A percentile compares a stretch with the other conserved stretches of the same genome.
phyloP scores from a whole-genome alignment of 768 basidiomycete genomes.

The Tephrocybe sp. region DNA sequence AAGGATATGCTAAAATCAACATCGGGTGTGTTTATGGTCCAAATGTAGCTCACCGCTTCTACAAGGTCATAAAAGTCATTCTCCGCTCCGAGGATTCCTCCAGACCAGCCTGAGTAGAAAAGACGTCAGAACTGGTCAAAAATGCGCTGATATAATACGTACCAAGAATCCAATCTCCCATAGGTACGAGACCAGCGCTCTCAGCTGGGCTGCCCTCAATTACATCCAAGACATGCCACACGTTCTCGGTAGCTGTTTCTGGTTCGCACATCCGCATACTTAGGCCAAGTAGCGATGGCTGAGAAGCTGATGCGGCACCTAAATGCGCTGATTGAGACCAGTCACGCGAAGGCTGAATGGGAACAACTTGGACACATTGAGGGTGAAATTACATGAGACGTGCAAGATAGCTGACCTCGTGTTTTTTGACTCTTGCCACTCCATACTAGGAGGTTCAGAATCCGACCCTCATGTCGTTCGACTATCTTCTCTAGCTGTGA shows the following conservation, averaged over 20 bases:
- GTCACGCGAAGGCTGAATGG: constrained; percentile 78
- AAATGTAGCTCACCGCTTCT: constrained; percentile 65
- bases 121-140: constrained; percentile 26
- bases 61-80: constrained; percentile 97
- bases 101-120: constrained; percentile 88
- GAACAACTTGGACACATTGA: constrained; percentile 58
- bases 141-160: constrained; percentile 3
- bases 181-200: constrained; percentile 93
- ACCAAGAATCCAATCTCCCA: constrained; percentile 60
- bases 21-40: background rate
- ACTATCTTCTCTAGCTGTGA: constrained; percentile 77
- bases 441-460: constrained; percentile 77
- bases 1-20: constrained; percentile 1
- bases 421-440: constrained; percentile 75
- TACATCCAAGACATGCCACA: constrained; percentile 98
- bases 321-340: constrained; percentile 62
- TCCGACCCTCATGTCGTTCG: constrained; percentile 74
- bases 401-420: constrained; percentile 49
- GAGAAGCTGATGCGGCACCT: constrained; percentile 40
- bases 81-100: constrained; percentile 87
- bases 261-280: constrained; percentile 94
- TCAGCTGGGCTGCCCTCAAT: constrained; percentile 96
- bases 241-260: constrained; percentile 83
- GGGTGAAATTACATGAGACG: constrained; percentile 3
- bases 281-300: constrained; percentile 91